Evolutionary conservation across 2,329 filamentous ascomycete genomes (phyloP), one percentile per base, ranked within the genome.

Genomic region (Ophiostoma populinum): DNA sequence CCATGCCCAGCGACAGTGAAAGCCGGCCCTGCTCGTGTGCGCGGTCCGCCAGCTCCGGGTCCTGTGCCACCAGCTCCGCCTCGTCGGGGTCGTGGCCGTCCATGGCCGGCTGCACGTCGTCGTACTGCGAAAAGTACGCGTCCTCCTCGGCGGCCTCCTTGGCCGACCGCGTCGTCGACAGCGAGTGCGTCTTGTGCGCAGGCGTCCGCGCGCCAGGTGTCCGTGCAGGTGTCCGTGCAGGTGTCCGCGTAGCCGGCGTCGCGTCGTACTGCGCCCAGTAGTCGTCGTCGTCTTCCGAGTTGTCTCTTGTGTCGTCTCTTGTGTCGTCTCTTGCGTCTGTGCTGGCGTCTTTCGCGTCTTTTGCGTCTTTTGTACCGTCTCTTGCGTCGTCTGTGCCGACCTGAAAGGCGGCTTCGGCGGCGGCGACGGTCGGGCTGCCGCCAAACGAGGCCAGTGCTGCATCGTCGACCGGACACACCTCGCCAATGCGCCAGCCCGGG

Each of bases 31-130:
- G 15, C 35, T 31, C 24, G 11, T 37, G 19, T 6, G 19, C 30
- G 10, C 21, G 12, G 25, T 34, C n/a, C 1, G 21, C 55, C 54
- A 12, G 55, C 45, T 2, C 56, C 54, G 3, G 58, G 58, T 6
- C 44, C 34, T 7, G 43, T 26, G 51, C 51, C 18, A 48, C 46
- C 10, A 56, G 43, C 27, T 40, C 31, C 10, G 31, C 57, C 55
- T 83, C 79, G 46, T 83, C 77, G n/a, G 80, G 80, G 44, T 86
- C 80, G 51, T 86, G 74, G 37, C 71, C 72, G 53, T 87, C 81
- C 62, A 87, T 72, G 21, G 80, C 80, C 3, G 80, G 79, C 50
- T 87, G 80, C 7, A 87, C 79, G 42, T 70, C 62, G 46, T 79
- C 75, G 51, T 90, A 87, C 49, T 77, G 73, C 13, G 76, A 70